phyloP scores from a whole-genome alignment of 2,329 filamentous ascomycete species.

The Ophiosphaerella herpotricha region DNA sequence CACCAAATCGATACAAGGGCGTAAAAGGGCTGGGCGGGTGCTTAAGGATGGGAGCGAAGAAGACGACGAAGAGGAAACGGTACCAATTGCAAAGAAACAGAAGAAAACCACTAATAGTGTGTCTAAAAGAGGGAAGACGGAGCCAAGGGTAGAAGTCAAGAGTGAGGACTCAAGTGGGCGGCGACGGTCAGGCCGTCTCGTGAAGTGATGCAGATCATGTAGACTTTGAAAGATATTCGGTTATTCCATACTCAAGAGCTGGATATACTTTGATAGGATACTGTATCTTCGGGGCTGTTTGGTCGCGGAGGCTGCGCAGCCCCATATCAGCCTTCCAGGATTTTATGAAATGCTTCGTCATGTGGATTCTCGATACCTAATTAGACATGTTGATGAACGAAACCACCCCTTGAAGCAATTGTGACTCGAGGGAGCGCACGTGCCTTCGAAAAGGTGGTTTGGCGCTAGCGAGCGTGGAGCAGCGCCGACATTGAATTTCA shows the following conservation, averaged over 20 bases:
- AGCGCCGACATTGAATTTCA: slow-evolving; percentile 35
- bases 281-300: no score
- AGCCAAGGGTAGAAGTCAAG: slow-evolving; percentile 11
- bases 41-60: slow-evolving; percentile 23
- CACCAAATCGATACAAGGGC: slow-evolving; percentile 23
- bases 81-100: slow-evolving; percentile 30
- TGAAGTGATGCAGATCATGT: slow-evolving; percentile 11
- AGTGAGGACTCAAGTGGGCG: slow-evolving; percentile 17
- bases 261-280: no score
- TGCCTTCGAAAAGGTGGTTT: slow-evolving; percentile 12
- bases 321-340: no score
- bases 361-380: no score
- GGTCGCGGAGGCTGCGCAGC: no score
- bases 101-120: slow-evolving; percentile 20
- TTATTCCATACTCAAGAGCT: no score
- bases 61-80: slow-evolving; percentile 34
- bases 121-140: slow-evolving; percentile 17
- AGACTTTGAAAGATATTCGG: no score
- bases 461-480: slow-evolving; percentile 24
- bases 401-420: background rate
- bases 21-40: slow-evolving; percentile 23
- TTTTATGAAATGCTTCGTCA: no score
- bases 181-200: slow-evolving; percentile 31
- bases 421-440: slow-evolving; percentile 15
- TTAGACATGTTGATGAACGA: no score